Conservation (phyloP, 768 basidiomycete genomes). For the Leucogyrophana mollusca region DNA sequence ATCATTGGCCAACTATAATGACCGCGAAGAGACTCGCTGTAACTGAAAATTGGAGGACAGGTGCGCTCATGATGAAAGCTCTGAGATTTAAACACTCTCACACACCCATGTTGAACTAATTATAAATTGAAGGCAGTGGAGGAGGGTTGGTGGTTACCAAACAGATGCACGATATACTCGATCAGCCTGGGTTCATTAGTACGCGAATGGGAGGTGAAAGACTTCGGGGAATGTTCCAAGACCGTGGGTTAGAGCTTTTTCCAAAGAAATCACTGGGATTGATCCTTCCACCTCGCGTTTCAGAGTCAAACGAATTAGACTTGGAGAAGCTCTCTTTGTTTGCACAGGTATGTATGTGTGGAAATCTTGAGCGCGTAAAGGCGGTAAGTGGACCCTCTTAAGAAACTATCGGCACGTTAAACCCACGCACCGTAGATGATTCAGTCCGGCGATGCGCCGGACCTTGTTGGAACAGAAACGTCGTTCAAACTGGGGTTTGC, state of each 20-base stretch:
- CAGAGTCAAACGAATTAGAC: constrained; percentile 20
- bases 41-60: too few relatives aligned
- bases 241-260: constrained; percentile 12
- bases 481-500: constrained; percentile 43
- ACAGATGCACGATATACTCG: constrained; percentile 24
- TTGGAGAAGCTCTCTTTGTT: constrained; percentile 20
- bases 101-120: too few relatives aligned
- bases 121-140: constrained; percentile 4
- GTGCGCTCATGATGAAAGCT: too few relatives aligned
- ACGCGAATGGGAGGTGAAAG: constrained; percentile 20
- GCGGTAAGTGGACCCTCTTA: constrained; percentile 16
- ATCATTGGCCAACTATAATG: too few relatives aligned
- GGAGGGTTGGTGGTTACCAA: constrained; percentile 24
- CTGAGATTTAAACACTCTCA: too few relatives aligned
- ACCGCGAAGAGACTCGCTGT: too few relatives aligned
- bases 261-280: not conserved
- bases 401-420: too few relatives aligned
- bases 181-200: constrained; percentile 23
- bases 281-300: not conserved
- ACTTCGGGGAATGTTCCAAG: constrained; percentile 29
- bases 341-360: constrained; percentile 23
- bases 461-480: constrained; percentile 40
- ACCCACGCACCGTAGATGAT: too few relatives aligned
- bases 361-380: constrained; percentile 17
- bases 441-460: constrained; percentile 30